A percentile compares a stretch with the other conserved stretches of the same genome.
Conservation (phyloP, 768 basidiomycete genomes). For the Hydnomerulius pinastri region DNA sequence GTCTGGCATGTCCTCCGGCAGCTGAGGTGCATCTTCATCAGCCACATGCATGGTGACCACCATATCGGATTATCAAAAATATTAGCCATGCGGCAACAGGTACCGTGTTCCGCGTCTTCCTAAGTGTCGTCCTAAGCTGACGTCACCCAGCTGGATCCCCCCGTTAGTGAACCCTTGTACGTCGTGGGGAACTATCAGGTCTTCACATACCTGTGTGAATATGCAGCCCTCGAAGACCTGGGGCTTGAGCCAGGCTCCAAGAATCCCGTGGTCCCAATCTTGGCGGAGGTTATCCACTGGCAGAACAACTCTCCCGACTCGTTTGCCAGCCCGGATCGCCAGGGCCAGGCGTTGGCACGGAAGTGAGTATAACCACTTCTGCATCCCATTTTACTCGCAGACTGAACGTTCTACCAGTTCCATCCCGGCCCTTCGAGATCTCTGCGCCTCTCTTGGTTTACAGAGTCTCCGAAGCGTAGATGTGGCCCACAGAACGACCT, state of each 20-base stretch:
- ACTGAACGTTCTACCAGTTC: conserved; percentile 39
- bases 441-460: conserved; percentile 59
- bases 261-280: conserved; percentile 56
- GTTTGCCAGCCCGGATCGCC: conserved; percentile 6
- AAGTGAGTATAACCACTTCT: conserved; percentile 4
- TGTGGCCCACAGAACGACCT: conserved; percentile 70
- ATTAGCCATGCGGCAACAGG: conserved; percentile 68
- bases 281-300: conserved; percentile 58
- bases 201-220: conserved; percentile 71
- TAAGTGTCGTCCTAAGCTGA: not conserved
- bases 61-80: conserved; percentile 82
- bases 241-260: conserved; percentile 53
- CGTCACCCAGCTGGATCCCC: conserved; percentile 59
- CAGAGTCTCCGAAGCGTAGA: conserved; percentile 64
- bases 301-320: conserved; percentile 38
- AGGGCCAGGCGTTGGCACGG: not conserved
- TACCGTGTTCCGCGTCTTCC: conserved; percentile 26
- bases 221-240: conserved; percentile 68
- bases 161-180: conserved; percentile 64
- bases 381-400: not conserved
- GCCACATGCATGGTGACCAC: conserved; percentile 92
- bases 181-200: conserved; percentile 61
- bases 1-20: conserved; percentile 66
- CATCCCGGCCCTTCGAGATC: conserved; percentile 36
- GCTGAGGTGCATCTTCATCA: conserved; percentile 80